These are phyloP conservation scores for Acer campestre DNA, from an alignment of 345 rosid genomes.

Conservation along the genomic window DNA sequence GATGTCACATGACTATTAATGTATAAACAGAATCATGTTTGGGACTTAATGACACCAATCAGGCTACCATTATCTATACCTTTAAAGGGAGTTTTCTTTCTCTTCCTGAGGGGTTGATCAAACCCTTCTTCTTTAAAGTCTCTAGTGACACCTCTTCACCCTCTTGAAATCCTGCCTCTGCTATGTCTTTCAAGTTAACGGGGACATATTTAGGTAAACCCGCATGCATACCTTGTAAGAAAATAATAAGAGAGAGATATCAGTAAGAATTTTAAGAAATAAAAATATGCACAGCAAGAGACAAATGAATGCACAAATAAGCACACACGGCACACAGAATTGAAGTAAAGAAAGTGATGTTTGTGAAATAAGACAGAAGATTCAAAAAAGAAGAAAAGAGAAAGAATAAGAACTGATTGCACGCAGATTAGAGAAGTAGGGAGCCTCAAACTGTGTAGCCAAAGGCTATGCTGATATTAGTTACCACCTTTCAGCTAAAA, in stretches of 20 bases:
- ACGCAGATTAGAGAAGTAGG: neutral
- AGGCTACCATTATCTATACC: conserved; percentile 41
- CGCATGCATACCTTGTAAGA: conserved; percentile 75
- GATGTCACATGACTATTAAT: neutral
- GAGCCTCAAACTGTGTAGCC: neutral
- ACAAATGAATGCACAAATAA: neutral
- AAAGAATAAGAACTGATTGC: neutral
- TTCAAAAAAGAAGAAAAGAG: neutral
- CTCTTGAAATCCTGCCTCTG: conserved; percentile 75
- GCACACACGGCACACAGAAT: neutral
- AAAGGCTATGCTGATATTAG: neutral
- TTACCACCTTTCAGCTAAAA: neutral
- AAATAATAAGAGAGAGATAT: conserved; percentile 9
- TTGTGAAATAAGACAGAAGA: neutral
- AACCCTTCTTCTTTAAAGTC: conserved; percentile 67
- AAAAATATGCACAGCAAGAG: neutral
- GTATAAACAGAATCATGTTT: neutral
- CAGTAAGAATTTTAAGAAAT: conserved; percentile 10
- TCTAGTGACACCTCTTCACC: conserved; percentile 91
- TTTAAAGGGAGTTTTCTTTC: conserved; percentile 91
- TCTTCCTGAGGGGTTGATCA: conserved; percentile 95
- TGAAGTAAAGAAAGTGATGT: neutral
- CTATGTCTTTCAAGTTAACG: conserved; percentile 76
- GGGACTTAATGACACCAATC: neutral
- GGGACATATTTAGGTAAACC: conserved; percentile 85